A percentile compares a stretch with the other conserved stretches of the same genome.
phyloP scores from a whole-genome alignment of 179 eudicot genomes.

The Heliamphora pulchella region DNA sequence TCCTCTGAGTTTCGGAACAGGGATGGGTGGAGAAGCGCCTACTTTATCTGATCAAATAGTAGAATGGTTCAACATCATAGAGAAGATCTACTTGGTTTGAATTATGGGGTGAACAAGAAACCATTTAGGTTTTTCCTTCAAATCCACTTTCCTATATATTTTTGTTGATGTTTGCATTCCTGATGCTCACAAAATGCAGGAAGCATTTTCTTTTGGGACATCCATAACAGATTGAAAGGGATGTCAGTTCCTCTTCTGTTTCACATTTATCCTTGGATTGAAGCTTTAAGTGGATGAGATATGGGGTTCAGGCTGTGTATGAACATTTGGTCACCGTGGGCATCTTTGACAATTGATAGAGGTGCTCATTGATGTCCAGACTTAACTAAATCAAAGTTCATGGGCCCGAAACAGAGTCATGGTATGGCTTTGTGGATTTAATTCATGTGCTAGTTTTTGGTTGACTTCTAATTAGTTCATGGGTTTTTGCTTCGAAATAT shows the following conservation, averaged over 20 bases:
- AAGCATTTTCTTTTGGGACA: not conserved
- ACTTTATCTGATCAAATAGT: too few species aligned
- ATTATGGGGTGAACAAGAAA: not conserved
- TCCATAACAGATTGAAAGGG: not conserved
- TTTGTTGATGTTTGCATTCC: not conserved
- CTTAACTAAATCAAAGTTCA: not conserved
- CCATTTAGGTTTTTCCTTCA: not conserved
- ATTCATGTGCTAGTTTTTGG: not conserved
- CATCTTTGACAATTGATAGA: not conserved
- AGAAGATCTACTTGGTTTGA: not conserved
- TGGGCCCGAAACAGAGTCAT: not conserved
- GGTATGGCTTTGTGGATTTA: not conserved
- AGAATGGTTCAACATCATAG: not conserved
- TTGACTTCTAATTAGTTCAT: not conserved
- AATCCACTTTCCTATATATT: not conserved
- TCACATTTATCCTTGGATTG: slow-evolving; percentile 5
- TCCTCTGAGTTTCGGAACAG: not conserved
- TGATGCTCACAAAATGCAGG: not conserved
- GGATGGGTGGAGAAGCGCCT: not conserved
- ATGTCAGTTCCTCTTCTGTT: not conserved
- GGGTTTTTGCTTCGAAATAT: not conserved
- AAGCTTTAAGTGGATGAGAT: not conserved
- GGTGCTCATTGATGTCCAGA: not conserved
- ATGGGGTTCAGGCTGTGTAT: slow-evolving; percentile 8
- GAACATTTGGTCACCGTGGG: not conserved